Evolutionary conservation across 768 basidiomycete genomes (phyloP).

Genomic region (Lenzites betulinus): DNA sequence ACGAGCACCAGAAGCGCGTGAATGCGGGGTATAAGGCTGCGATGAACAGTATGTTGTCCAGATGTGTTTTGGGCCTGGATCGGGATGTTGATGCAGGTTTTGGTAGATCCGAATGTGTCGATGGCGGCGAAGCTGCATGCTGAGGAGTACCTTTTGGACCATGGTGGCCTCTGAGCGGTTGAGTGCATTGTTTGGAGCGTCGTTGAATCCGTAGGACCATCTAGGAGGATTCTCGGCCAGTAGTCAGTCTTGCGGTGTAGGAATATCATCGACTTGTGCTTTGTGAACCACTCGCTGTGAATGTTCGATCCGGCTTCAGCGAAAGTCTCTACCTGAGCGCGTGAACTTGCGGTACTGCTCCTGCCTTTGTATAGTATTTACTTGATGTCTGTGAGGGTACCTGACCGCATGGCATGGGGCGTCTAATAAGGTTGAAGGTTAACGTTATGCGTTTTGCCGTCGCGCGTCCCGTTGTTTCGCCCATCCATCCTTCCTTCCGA

Average conservation of each 20-base stretch:
- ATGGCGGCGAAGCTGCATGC: slow-evolving; percentile 52
- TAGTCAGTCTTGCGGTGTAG: background rate
- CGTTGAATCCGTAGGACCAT: background rate
- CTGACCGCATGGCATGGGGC: background rate
- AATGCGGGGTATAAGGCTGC: slow-evolving; percentile 61
- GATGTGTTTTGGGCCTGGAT: slow-evolving; percentile 6
- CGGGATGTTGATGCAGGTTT: too few relatives aligned
- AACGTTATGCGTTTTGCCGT: background rate
- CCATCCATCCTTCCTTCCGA: background rate
- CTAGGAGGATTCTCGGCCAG: background rate
- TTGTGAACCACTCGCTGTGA: too few relatives aligned
- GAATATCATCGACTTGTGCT: too few relatives aligned
- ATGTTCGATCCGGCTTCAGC: too few relatives aligned
- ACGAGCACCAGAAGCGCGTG: slow-evolving; percentile 48
- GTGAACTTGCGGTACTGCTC: too few relatives aligned
- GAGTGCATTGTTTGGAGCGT: background rate
- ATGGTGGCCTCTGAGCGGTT: slow-evolving; percentile 25
- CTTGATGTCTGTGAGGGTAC: too few relatives aligned
- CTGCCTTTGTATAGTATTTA: too few relatives aligned
- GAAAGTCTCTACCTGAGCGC: too few relatives aligned
- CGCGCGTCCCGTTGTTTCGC: background rate
- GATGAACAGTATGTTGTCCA: slow-evolving; percentile 43
- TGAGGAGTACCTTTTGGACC: slow-evolving; percentile 38
- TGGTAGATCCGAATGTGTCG: slow-evolving; percentile 51
- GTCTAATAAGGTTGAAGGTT: slow-evolving; percentile 12